Conservation (phyloP, 768 basidiomycete genomes). For the Suillus alpinus region DNA sequence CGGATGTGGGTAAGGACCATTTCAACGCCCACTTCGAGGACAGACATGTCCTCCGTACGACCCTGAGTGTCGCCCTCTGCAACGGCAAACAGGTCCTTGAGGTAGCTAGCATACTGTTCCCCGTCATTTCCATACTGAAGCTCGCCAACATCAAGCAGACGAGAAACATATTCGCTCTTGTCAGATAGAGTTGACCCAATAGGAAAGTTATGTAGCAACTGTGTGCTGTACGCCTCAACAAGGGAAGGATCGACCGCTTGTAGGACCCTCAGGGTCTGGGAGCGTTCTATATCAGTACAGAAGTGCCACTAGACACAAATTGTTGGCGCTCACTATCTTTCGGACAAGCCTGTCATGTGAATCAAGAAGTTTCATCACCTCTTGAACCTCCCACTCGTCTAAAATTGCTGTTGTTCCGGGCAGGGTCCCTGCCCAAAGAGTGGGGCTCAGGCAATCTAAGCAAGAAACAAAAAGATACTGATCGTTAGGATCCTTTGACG, state of each 20-base stretch:
- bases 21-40: constrained; percentile 60
- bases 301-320: not conserved
- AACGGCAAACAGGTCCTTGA: constrained; percentile 41
- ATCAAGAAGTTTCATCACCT: constrained; percentile 65
- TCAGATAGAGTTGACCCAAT: constrained; percentile 31
- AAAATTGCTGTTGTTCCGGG: constrained; percentile 49
- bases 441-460: constrained; percentile 53
- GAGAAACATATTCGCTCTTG: constrained; percentile 40
- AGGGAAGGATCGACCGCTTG: constrained; percentile 56
- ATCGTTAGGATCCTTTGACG: constrained; percentile 55
- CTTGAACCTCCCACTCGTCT: constrained; percentile 72
- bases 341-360: constrained; percentile 58
- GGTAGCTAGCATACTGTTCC: constrained; percentile 52
- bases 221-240: constrained; percentile 52
- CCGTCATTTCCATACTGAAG: constrained; percentile 48
- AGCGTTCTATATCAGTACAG: constrained; percentile 8
- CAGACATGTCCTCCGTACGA: constrained; percentile 29
- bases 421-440: constrained; percentile 66
- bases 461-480: constrained; percentile 67
- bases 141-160: constrained; percentile 56
- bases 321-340: constrained; percentile 45
- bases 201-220: constrained; percentile 39
- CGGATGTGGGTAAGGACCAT: constrained; percentile 49
- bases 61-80: constrained; percentile 33
- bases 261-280: constrained; percentile 61